phyloP scores from a whole-genome alignment of 164 flowering plant genomes.

The Saururus chinensis region DNA sequence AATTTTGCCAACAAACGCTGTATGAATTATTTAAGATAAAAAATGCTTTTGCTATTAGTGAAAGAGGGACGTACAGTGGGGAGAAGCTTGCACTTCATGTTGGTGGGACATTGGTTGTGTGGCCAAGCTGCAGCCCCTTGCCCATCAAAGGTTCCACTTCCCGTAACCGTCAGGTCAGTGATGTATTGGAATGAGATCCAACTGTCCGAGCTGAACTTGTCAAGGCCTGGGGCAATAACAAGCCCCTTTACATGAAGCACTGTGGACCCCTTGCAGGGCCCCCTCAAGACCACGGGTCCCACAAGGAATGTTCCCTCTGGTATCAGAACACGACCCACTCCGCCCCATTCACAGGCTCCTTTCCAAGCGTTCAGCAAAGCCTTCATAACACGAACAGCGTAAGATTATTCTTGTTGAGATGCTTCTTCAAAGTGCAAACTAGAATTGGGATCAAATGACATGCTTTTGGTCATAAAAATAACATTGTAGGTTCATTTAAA shows the following conservation, averaged over 20 bases:
- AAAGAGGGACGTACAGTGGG: slow-evolving; percentile 4
- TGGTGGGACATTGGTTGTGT: slow-evolving; percentile 3
- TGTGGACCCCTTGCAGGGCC: slow-evolving; percentile 5
- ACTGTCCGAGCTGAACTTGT: not conserved
- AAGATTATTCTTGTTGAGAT: not conserved
- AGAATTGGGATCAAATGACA: too few species aligned
- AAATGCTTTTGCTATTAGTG: too few species aligned
- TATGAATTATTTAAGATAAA: too few species aligned
- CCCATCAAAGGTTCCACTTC: slow-evolving; percentile 10
- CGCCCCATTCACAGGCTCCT: slow-evolving; percentile 7
- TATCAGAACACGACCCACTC: slow-evolving; percentile 1
- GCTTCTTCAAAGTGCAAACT: too few species aligned
- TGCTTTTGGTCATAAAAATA: too few species aligned
- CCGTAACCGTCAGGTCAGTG: not conserved
- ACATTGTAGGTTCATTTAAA: too few species aligned
- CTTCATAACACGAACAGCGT: slow-evolving; percentile 1
- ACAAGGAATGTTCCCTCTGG: slow-evolving; percentile 7
- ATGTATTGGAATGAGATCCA: slow-evolving; percentile 7
- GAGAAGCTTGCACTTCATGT: slow-evolving; percentile 4
- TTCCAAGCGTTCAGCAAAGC: slow-evolving; percentile 10
- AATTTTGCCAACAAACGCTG: too few species aligned
- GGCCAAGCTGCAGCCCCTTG: slow-evolving; percentile 11
- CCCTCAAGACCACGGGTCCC: not conserved
- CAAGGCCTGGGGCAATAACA: slow-evolving; percentile 5
- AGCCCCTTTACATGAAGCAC: slow-evolving; percentile 2